These are phyloP conservation scores for Isoetes taiwanensis DNA, from an alignment of 75 land plant species.

Conservation along the genomic window DNA sequence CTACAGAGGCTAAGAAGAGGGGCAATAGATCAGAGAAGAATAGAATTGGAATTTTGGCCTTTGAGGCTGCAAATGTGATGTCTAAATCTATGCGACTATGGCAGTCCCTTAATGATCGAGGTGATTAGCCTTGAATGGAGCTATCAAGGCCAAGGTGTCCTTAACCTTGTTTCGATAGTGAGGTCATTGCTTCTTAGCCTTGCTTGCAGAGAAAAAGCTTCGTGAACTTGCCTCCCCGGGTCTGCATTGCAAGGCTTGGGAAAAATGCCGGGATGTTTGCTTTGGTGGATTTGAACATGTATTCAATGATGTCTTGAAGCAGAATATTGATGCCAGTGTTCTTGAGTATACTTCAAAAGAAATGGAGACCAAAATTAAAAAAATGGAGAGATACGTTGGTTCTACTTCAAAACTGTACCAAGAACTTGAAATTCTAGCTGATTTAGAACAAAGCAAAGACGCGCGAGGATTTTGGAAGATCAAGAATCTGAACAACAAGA, in stretches of 20 bases:
- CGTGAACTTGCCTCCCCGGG: constrained; percentile 68
- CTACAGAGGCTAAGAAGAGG: constrained; percentile 12
- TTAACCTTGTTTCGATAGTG: constrained; percentile 44
- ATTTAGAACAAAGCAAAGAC: constrained; percentile 53
- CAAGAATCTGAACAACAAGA: constrained; percentile 30
- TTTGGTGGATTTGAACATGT: constrained; percentile 84
- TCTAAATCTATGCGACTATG: constrained; percentile 64
- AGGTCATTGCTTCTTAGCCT: constrained; percentile 50
- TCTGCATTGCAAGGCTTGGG: constrained; percentile 69
- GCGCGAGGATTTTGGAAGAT: constrained; percentile 42
- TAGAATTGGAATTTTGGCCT: constrained; percentile 70
- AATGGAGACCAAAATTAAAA: constrained; percentile 71
- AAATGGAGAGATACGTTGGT: constrained; percentile 66
- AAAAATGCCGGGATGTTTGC: constrained; percentile 53
- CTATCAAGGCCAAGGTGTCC: constrained; percentile 52
- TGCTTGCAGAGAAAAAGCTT: constrained; percentile 65
- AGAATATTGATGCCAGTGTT: constrained; percentile 41
- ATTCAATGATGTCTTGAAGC: constrained; percentile 49
- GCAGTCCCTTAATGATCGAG: constrained; percentile 61
- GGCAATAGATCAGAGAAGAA: constrained; percentile 11
- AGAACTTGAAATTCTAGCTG: constrained; percentile 68
- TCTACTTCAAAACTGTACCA: constrained; percentile 51
- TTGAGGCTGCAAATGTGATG: constrained; percentile 89
- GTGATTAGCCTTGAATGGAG: constrained; percentile 40
- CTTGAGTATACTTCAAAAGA: constrained; percentile 51